phyloP scores from a whole-genome alignment of 2,329 filamentous ascomycete genomes.

The Amauroascus niger region DNA sequence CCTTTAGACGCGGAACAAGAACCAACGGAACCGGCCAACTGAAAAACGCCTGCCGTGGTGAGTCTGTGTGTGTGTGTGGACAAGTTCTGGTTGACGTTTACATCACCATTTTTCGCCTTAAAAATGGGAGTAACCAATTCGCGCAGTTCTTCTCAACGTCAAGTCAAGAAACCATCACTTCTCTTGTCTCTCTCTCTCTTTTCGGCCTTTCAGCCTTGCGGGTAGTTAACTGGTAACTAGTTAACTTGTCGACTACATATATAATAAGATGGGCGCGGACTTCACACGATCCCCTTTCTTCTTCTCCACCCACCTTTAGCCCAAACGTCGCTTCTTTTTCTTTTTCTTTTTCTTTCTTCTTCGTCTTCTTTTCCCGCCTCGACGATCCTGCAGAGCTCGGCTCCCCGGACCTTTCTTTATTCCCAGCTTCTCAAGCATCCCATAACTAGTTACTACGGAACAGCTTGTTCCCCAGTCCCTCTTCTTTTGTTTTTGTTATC shows the following conservation, averaged over 20 bases:
- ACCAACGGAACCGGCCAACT: slow-evolving; percentile 5
- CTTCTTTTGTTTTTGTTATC: no score
- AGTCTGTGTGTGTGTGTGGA: no score
- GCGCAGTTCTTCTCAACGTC: no score
- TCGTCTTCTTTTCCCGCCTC: not conserved
- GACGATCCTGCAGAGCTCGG: no score
- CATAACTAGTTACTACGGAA: no score
- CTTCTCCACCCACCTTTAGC: slow-evolving; percentile 14
- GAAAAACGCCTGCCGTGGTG: not conserved
- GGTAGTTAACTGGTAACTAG: no score
- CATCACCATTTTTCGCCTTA: slow-evolving; percentile 7
- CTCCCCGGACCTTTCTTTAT: no score
- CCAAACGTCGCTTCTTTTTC: slow-evolving; percentile 16
- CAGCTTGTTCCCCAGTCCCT: no score
- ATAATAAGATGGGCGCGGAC: not conserved
- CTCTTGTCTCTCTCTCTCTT: slow-evolving; percentile 3
- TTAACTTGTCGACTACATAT: no score
- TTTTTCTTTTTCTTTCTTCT: not conserved
- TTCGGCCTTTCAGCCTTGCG: slow-evolving; percentile 17
- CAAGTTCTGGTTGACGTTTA: slow-evolving; percentile 8
- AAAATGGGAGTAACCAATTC: no score
- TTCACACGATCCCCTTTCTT: slow-evolving; percentile 13
- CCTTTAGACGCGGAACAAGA: no score
- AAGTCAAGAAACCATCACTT: not conserved
- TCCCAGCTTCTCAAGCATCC: no score